Base-by-base conservation (phyloP, 1,139 yeast genomes). In the Diutina siamensis region DNA sequence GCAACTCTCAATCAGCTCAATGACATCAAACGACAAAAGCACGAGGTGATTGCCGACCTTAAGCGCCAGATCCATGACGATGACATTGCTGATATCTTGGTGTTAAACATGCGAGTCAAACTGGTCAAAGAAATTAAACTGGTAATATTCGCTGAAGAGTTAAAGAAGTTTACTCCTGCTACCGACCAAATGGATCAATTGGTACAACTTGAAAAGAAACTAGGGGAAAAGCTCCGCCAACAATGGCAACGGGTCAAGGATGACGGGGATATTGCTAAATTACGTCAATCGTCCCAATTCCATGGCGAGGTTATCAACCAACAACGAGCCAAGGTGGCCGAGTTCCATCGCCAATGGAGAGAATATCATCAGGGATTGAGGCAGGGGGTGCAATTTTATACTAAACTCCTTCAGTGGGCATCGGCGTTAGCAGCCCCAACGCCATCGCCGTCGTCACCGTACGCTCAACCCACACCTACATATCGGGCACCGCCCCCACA, bases 81-180 rank as follows among this genome's bases (percentile, higher is more conserved):
- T 61, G 97, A 92, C 58, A 87, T 89, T 46, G 83, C 95, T 0
- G 81, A 84, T 48, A 70, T 83, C 22, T 68, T 92, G 35, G 75
- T 92, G 3, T 65, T 83, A 52, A 83, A 85, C 59, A 78, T 80
- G 52, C 75, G 76, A 46, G 68, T 73, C 32, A 72, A 72, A 48
- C 57, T 74, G 2, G 78, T 78, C 19, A 68, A 71, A 40, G 92
- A 83, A 51, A 72, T 82, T 47, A 72, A 72, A 52, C 65, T 68
- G 27, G 64, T 68, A 34, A 71, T 86, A 19, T 89, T 89, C 59
- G 76, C 80, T 15, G 74, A 76, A 47, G 96, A 88, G 59, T 65
- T 92, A 52, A 76, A 74, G 46, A 92, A 92, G 61, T 92, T 87
- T 58, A 75, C 76, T 35, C 84, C 84, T 0, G 80, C 78, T 53